Percentiles rank a stretch among this genome's conserved stretches.
Conservation (phyloP, 1,284 basidiomycete genomes). For the Malassezia nana region DNA sequence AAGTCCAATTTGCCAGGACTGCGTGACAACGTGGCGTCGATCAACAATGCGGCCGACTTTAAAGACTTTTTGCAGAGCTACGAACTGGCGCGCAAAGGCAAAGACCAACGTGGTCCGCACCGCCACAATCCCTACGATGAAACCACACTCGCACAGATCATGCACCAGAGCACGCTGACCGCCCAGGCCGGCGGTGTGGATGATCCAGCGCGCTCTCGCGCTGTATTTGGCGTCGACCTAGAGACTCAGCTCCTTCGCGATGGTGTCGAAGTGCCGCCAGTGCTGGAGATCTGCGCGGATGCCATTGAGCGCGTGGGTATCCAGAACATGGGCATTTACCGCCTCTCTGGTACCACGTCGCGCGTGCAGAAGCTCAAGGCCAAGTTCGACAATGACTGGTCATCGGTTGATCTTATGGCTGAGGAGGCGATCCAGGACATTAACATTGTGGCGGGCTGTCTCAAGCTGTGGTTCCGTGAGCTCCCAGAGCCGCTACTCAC, state of each 20-base stretch:
- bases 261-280: constrained; percentile 73
- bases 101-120: constrained; percentile 50
- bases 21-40: constrained; percentile 74
- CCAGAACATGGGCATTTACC: constrained; percentile 77
- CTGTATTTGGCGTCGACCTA: constrained; percentile 69
- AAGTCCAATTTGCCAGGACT: constrained; percentile 55
- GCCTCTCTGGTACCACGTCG: constrained; percentile 80
- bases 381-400: constrained; percentile 59
- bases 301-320: constrained; percentile 71
- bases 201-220: background rate
- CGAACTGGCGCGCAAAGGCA: constrained; percentile 62
- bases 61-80: constrained; percentile 96
- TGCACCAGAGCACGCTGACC: constrained; percentile 9
- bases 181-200: background rate
- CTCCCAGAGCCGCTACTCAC: constrained; percentile 89
- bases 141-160: constrained; percentile 32
- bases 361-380: constrained; percentile 75
- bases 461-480: constrained; percentile 95
- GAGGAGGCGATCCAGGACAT: constrained; percentile 62
- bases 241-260: constrained; percentile 83
- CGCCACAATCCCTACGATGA: constrained; percentile 49
- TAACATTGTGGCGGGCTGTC: constrained; percentile 82
- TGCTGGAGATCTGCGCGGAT: constrained; percentile 78
- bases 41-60: constrained; percentile 90
- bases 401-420: constrained; percentile 33